Conservation (phyloP, 441 rosid species). For the Arabidopsis hybrid region DNA sequence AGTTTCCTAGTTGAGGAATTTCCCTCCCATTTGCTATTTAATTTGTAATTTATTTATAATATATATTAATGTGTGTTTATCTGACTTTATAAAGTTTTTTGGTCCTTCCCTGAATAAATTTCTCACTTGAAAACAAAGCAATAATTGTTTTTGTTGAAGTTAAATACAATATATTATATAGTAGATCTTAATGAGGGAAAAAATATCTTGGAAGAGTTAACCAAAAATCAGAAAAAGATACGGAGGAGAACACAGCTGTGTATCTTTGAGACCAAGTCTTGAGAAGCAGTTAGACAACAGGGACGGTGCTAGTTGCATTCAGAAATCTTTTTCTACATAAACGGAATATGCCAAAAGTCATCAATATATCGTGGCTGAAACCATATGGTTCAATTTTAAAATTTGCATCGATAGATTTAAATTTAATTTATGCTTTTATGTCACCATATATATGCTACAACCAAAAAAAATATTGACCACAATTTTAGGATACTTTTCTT, state of each 20-base stretch:
- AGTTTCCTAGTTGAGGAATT: background rate
- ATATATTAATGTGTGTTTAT: background rate
- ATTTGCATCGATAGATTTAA: background rate
- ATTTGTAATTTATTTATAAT: constrained; percentile 8
- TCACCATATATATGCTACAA: no score
- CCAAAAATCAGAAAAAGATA: constrained; percentile 34
- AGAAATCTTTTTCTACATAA: background rate
- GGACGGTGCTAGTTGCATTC: constrained; percentile 12
- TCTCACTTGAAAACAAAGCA: constrained; percentile 16
- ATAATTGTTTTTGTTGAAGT: constrained; percentile 19
- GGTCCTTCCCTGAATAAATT: background rate
- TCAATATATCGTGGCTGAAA: background rate
- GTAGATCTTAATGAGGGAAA: constrained; percentile 10
- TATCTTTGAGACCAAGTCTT: constrained; percentile 39
- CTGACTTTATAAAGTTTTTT: no score
- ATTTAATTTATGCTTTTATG: no score
- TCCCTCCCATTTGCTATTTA: constrained; percentile 24
- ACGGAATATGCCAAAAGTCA: constrained; percentile 33
- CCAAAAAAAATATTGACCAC: background rate
- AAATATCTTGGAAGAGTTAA: constrained; percentile 32
- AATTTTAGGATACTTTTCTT: background rate
- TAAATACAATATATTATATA: constrained; percentile 25
- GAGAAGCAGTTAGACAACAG: constrained; percentile 19
- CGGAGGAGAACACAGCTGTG: constrained; percentile 43
- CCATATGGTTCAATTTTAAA: background rate